Conservation (phyloP, 2,329 filamentous ascomycete genomes). For the Leptographium procerum region DNA sequence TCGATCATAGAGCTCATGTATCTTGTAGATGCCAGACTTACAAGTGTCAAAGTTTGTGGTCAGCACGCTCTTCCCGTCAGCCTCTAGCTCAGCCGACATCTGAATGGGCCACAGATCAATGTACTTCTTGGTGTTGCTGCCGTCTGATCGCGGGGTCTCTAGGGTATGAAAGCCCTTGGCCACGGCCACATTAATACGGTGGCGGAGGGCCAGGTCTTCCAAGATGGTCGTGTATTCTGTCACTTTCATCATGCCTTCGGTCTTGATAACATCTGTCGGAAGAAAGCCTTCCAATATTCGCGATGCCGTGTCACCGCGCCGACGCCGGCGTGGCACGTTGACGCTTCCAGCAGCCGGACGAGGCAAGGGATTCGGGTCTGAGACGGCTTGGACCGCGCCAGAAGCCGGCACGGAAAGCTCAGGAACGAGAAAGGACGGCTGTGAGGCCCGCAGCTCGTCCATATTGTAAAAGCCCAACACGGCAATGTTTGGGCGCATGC, state of each 20-base stretch:
- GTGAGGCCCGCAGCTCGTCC: slow-evolving; percentile 56
- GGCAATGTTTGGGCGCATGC: slow-evolving; percentile 83
- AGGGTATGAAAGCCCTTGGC: slow-evolving; percentile 70
- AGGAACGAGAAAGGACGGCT: slow-evolving; percentile 35
- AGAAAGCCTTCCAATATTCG: slow-evolving; percentile 46
- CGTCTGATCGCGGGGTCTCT: slow-evolving; percentile 55
- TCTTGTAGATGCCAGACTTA: slow-evolving; percentile 26
- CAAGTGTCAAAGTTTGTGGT: slow-evolving; percentile 91
- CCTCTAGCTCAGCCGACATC: slow-evolving; percentile 74
- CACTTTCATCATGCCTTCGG: slow-evolving; percentile 56
- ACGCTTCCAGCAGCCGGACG: background rate
- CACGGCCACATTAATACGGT: slow-evolving; percentile 75
- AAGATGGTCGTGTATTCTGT: slow-evolving; percentile 72
- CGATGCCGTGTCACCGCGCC: slow-evolving; percentile 42
- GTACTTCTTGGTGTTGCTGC: slow-evolving; percentile 59
- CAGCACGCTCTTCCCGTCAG: slow-evolving; percentile 54
- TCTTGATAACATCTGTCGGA: slow-evolving; percentile 59
- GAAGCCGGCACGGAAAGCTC: slow-evolving; percentile 6
- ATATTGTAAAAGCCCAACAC: slow-evolving; percentile 72
- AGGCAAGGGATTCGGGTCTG: background rate
- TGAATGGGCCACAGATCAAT: slow-evolving; percentile 90
- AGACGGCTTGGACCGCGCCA: slow-evolving; percentile 13
- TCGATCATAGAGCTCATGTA: too few species aligned
- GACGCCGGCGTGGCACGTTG: slow-evolving; percentile 17
- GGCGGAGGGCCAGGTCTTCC: slow-evolving; percentile 65